A percentile compares a stretch with the other conserved stretches of the same genome.
Evolutionary conservation across 345 rosid genomes (phyloP).

Genomic region (Alliaria petiolata): DNA sequence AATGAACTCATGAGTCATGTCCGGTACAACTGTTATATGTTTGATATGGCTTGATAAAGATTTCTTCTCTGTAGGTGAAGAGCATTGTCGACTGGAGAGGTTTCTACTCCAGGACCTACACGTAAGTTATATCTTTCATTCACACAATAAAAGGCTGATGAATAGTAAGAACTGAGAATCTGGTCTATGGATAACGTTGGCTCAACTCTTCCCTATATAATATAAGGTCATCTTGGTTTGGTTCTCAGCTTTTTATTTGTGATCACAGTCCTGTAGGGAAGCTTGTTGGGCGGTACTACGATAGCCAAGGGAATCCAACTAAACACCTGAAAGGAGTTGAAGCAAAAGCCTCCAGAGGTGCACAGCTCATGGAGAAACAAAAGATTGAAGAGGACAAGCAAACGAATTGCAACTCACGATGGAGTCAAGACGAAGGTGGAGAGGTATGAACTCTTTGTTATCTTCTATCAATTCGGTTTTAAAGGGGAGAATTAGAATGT

Average conservation of each 20-base stretch:
- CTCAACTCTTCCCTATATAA: too few species aligned
- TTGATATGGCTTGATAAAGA: slow-evolving; percentile 2
- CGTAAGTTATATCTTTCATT: slow-evolving; percentile 43
- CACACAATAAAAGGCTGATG: background rate
- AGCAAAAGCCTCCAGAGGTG: slow-evolving; percentile 93
- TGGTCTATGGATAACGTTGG: too few species aligned
- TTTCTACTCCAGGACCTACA: slow-evolving; percentile 79
- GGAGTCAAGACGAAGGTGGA: slow-evolving; percentile 94
- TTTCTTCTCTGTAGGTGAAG: slow-evolving; percentile 53
- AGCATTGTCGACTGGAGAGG: slow-evolving; percentile 90
- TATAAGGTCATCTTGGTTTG: too few species aligned
- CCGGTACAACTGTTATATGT: slow-evolving; percentile 8
- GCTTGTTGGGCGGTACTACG: slow-evolving; percentile 83
- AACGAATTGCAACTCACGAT: slow-evolving; percentile 79
- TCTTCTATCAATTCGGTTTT: background rate
- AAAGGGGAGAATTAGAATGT: too few species aligned
- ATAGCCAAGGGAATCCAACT: slow-evolving; percentile 74
- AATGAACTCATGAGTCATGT: slow-evolving; percentile 7
- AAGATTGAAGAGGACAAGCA: slow-evolving; percentile 89
- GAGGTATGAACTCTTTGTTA: slow-evolving; percentile 43
- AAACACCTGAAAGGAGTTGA: slow-evolving; percentile 87
- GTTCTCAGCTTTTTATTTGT: too few species aligned
- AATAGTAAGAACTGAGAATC: background rate
- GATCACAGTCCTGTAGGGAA: slow-evolving; percentile 70
- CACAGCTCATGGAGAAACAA: slow-evolving; percentile 86